Percentiles rank a stretch among this genome's conserved stretches.
These are phyloP conservation scores for Oehlia diaphana DNA, from an alignment of 192 early-diverging fungal species.

Conservation along the genomic window DNA sequence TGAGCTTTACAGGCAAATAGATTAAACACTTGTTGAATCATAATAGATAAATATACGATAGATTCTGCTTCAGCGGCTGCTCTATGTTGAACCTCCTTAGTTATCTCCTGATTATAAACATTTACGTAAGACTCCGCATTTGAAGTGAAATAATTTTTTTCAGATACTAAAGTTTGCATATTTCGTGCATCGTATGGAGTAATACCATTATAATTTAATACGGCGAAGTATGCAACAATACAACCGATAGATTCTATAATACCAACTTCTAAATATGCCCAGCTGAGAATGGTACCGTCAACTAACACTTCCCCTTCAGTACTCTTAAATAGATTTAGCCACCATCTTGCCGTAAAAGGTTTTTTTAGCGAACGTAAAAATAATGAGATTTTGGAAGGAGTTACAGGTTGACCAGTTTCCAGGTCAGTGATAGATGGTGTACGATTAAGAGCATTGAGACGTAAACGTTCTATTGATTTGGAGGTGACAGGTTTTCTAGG, in stretches of 20 bases:
- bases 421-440: slow-evolving; percentile 49
- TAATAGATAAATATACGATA: slow-evolving; percentile 70
- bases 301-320: slow-evolving; percentile 86
- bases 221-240: slow-evolving; percentile 76
- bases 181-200: slow-evolving; percentile 59
- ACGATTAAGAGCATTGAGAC: slow-evolving; percentile 51
- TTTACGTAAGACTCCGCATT: slow-evolving; percentile 47
- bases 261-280: slow-evolving; percentile 87
- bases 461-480: slow-evolving; percentile 69
- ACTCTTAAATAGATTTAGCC: slow-evolving; percentile 63
- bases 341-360: slow-evolving; percentile 58
- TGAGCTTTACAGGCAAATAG: slow-evolving; percentile 90
- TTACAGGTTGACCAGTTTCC: slow-evolving; percentile 44
- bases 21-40: slow-evolving; percentile 93
- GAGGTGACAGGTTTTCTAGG: slow-evolving; percentile 88
- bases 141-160: slow-evolving; percentile 45
- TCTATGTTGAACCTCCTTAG: slow-evolving; percentile 59
- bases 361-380: slow-evolving; percentile 37
- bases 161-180: slow-evolving; percentile 50
- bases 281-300: slow-evolving; percentile 75
- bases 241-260: slow-evolving; percentile 74
- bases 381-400: slow-evolving; percentile 32
- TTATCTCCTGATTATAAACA: slow-evolving; percentile 34
- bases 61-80: slow-evolving; percentile 82
- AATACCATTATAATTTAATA: slow-evolving; percentile 62